A percentile compares a stretch with the other conserved stretches of the same genome.
phyloP scores from a whole-genome alignment of 1,284 basidiomycete genomes.

The Wolfiporia cocos region DNA sequence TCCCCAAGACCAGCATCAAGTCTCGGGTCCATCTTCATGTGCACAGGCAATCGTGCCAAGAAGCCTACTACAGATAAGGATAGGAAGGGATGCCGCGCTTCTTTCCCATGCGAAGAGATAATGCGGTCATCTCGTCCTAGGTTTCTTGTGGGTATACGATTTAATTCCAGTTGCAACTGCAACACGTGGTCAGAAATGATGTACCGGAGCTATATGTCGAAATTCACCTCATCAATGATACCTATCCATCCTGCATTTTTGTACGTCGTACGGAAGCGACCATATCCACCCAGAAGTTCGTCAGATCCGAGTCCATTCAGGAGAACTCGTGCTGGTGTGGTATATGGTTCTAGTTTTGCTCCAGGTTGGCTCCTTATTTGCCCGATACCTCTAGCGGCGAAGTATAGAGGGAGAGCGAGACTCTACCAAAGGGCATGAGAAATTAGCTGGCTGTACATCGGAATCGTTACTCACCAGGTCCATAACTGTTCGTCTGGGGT shows the following conservation, averaged over 20 bases:
- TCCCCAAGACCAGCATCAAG: constrained; percentile 73
- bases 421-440: constrained; percentile 69
- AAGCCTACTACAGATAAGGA: constrained; percentile 74
- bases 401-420: constrained; percentile 88
- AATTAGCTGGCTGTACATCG: too few species aligned
- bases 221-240: constrained; percentile 72
- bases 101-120: constrained; percentile 84
- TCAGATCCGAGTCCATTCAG: constrained; percentile 94
- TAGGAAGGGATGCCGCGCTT: constrained; percentile 88
- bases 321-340: constrained; percentile 75
- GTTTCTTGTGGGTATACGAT: constrained; percentile 86
- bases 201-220: not conserved
- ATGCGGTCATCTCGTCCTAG: constrained; percentile 92
- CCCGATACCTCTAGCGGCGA: constrained; percentile 81
- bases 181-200: constrained; percentile 1
- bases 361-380: constrained; percentile 34
- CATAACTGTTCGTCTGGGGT: constrained; percentile 83
- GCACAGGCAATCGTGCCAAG: constrained; percentile 70
- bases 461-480: constrained; percentile 65
- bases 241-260: constrained; percentile 60
- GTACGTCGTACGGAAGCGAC: constrained; percentile 82
- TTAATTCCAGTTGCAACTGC: constrained; percentile 85
- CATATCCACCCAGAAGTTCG: constrained; percentile 92
- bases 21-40: constrained; percentile 76
- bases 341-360: constrained; percentile 46